These are phyloP conservation scores for Tardiomyces depauwii DNA, from an alignment of 1,139 yeast species.

Conservation along the genomic window DNA sequence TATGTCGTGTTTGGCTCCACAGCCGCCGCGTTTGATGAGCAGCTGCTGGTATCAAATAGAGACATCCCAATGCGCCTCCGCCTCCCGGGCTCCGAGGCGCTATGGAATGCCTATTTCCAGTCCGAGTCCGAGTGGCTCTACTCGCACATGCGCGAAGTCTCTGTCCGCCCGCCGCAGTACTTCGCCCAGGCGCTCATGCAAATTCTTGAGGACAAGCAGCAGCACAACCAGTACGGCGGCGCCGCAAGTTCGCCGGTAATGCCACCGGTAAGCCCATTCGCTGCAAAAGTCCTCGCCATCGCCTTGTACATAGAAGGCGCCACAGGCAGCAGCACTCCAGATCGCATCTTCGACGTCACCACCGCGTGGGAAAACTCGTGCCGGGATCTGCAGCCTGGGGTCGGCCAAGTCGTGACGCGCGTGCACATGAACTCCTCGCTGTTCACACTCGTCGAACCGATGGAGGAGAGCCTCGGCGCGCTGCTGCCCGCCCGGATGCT, in stretches of 20 bases:
- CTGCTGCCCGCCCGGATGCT: slow-evolving; percentile 4
- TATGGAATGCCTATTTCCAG: slow-evolving; percentile 15
- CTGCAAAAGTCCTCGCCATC: neutral
- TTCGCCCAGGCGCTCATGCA: neutral
- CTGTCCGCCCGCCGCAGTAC: slow-evolving; percentile 1
- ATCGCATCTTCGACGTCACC: neutral
- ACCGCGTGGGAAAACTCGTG: neutral
- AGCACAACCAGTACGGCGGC: neutral
- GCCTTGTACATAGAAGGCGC: neutral
- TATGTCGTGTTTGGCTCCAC: slow-evolving; percentile 21
- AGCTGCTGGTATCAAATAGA: slow-evolving; percentile 15
- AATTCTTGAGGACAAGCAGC: neutral
- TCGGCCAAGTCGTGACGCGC: neutral
- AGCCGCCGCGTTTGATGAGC: slow-evolving; percentile 21
- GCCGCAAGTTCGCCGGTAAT: no score
- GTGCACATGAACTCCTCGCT: neutral
- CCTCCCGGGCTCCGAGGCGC: slow-evolving; percentile 25
- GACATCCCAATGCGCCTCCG: slow-evolving; percentile 14
- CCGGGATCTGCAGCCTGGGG: neutral
- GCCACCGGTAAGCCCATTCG: neutral
- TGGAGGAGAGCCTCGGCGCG: neutral
- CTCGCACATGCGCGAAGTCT: slow-evolving; percentile 1
- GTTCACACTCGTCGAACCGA: neutral
- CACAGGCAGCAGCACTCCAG: neutral
- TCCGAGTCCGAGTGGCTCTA: neutral